Evolutionary conservation across 352 stramenopile genomes (phyloP), one percentile per base, ranked within the genome.

Genomic region (Saprolegnia diclina): DNA sequence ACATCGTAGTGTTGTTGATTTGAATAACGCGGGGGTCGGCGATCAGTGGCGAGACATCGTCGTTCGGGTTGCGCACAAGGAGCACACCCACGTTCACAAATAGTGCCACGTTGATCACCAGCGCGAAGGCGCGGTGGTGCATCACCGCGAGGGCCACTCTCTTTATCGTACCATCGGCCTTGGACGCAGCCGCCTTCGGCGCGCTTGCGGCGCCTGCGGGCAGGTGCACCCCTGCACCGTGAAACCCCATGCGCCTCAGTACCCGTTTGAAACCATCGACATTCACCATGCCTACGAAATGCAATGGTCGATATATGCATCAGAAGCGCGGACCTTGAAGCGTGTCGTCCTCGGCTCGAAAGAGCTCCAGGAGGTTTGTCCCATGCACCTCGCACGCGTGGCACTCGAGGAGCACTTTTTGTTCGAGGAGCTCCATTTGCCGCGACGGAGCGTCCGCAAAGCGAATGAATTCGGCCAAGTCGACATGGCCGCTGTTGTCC

Each of bases 371-470:
- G 1, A 50, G 32, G 35, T 44, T 16, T 6, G 32, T 24, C 19
- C 24, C 22, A 7, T 32, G 32, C 14, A 52, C 18, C 35, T 64
- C 56, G 40, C 32, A 64, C 5, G 24, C 40, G 22, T 19, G 22
- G 18, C 46, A 45, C 32, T 64, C 56, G 37, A 64, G 32, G n/a
- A 64, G 35, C 35, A 64, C 35, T 35, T 64, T 64, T 35, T 50
- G 56, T 19, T 64, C 56, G 32, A 64, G 50, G 13, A 48, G 32
- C 29, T 19, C 18, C 35, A 24, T 35, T 18, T 32, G 10, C 50
- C 50, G 46, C 0, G 56, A 64, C 35, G 56, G 22, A 11, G 56
- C 32, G 40, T 64, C 56, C 32, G 56, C 56, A 64, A 64, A 64
- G 19, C 24, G 32, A 44, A 64, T 52, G 40, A 64, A 64, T 64